Conservation (phyloP, 2,329 filamentous ascomycete genomes). For the Trichoderma sp. region DNA sequence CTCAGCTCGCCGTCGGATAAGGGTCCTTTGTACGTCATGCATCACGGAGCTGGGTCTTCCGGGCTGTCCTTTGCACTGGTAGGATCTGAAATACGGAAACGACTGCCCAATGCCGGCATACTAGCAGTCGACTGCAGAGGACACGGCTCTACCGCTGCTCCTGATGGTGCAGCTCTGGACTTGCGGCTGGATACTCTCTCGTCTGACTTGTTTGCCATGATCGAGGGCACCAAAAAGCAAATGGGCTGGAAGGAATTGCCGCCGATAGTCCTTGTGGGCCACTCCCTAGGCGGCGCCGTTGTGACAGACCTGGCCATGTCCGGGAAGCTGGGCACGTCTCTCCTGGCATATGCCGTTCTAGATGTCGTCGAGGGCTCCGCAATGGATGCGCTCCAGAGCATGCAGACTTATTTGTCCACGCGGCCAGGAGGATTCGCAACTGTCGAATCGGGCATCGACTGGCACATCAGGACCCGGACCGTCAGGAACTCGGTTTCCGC, state of each 20-base stretch:
- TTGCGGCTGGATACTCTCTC: constrained; percentile 73
- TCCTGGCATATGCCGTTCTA: constrained; percentile 86
- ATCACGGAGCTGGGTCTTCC: constrained; percentile 93
- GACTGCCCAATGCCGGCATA: constrained; percentile 77
- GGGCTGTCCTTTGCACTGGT: constrained; percentile 89
- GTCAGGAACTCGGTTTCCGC: constrained; percentile 84
- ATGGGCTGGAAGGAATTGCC: constrained; percentile 77
- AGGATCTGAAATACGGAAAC: constrained; percentile 73
- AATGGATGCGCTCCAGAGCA: constrained; percentile 90
- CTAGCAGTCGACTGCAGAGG: constrained; percentile 84
- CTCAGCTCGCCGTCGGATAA: constrained; percentile 75
- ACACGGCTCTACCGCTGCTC: constrained; percentile 72
- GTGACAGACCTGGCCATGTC: constrained; percentile 78
- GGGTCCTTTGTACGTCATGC: constrained; percentile 85
- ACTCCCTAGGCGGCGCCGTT: constrained; percentile 90
- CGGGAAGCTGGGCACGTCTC: constrained; percentile 63
- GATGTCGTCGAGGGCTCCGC: constrained; percentile 96
- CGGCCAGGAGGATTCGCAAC: constrained; percentile 78
- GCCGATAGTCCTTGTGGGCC: constrained; percentile 79
- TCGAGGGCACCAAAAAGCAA: constrained; percentile 65
- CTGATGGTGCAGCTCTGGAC: constrained; percentile 53
- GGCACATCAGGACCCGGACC: constrained; percentile 88
- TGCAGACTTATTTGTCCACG: constrained; percentile 87
- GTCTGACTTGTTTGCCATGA: constrained; percentile 69
- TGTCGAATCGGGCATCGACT: constrained; percentile 80